These are phyloP conservation scores for Juncus effusus DNA, from an alignment of 176 grass and related monocot species.

Conservation along the genomic window DNA sequence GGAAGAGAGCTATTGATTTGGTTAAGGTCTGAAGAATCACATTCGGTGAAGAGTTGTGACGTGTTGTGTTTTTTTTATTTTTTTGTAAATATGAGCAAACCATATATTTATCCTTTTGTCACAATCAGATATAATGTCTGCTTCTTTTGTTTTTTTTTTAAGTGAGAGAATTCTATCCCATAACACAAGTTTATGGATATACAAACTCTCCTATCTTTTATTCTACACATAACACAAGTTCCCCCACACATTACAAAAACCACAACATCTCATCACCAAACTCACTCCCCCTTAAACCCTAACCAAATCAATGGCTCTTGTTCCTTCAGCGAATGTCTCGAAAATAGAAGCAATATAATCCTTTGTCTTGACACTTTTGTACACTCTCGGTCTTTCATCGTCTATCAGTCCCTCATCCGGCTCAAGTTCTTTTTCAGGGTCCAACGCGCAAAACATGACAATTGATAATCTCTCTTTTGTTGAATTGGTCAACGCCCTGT, in stretches of 20 bases:
- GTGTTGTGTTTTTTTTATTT: too few species aligned
- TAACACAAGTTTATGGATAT: too few species aligned
- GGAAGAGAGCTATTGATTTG: constrained; percentile 37
- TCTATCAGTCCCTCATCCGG: constrained; percentile 34
- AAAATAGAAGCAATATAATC: constrained; percentile 21
- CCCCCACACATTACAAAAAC: too few species aligned
- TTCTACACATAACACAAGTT: background rate
- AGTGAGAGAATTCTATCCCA: too few species aligned
- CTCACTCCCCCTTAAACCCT: constrained; percentile 18
- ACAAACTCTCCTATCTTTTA: too few species aligned
- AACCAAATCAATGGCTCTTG: constrained; percentile 30
- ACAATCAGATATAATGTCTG: too few species aligned
- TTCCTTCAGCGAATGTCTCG: constrained; percentile 22
- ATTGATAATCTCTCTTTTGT: constrained; percentile 40
- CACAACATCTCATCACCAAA: too few species aligned
- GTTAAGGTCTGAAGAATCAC: constrained; percentile 26
- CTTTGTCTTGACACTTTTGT: constrained; percentile 30
- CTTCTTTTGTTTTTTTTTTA: too few species aligned
- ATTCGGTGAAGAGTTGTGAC: too few species aligned
- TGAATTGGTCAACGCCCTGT: constrained; percentile 37
- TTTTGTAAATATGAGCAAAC: too few species aligned
- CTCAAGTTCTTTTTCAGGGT: constrained; percentile 29
- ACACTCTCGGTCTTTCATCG: constrained; percentile 24
- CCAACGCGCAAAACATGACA: constrained; percentile 39
- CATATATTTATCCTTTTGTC: too few species aligned